These are phyloP conservation scores for Penicillium crystallinum DNA, from an alignment of 495 filamentous ascomycete genomes.

Conservation along the genomic window DNA sequence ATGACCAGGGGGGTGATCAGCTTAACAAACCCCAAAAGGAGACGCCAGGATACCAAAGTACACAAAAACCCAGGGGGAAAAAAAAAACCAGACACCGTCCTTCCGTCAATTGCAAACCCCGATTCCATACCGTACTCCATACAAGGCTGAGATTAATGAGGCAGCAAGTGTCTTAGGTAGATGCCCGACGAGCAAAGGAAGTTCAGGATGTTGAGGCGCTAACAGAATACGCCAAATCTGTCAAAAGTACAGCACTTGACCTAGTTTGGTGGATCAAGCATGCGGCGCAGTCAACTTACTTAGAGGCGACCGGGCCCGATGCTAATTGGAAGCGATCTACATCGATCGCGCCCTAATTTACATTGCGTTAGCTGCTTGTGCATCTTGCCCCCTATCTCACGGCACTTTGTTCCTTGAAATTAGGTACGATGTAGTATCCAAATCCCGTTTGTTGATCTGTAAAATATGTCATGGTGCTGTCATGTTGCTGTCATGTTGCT, in stretches of 20 bases:
- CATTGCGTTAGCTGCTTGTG: background rate
- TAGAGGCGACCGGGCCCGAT: background rate
- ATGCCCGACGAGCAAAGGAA: background rate
- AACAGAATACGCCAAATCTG: background rate
- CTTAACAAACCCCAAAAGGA: background rate
- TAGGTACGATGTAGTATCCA: too few species aligned
- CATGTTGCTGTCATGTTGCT: too few species aligned
- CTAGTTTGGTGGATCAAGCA: background rate
- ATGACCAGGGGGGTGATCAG: background rate
- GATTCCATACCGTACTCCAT: too few species aligned
- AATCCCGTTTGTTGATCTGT: too few species aligned
- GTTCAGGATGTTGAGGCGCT: background rate
- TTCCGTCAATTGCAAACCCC: too few species aligned
- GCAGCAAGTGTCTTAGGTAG: background rate
- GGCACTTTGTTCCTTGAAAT: background rate
- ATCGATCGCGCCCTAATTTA: background rate
- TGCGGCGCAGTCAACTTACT: slow-evolving; percentile 5
- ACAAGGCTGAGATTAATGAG: background rate
- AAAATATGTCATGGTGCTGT: too few species aligned
- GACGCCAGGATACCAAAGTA: background rate
- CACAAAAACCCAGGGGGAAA: background rate
- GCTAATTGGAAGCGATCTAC: background rate
- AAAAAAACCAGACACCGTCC: background rate
- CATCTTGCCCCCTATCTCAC: background rate
- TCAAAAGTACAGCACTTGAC: background rate